phyloP scores from a whole-genome alignment of 805 yeast genomes.

The Starmerella bombicola region DNA sequence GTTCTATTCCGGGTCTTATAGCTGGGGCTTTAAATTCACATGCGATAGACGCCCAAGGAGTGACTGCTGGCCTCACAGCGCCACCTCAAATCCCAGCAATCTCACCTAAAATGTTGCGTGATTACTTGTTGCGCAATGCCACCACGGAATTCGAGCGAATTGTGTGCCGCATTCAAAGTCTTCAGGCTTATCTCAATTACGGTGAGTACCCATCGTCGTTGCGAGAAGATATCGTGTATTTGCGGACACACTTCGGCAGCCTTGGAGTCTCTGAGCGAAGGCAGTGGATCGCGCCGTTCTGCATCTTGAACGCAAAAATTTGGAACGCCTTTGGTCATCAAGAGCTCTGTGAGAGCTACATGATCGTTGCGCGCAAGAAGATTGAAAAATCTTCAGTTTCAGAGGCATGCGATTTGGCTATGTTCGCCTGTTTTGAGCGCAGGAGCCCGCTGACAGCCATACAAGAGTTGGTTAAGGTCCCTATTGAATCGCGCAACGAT shows the following conservation, averaged over 20 bases:
- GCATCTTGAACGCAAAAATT: too few relatives aligned
- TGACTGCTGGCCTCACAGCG: too few relatives aligned
- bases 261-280: too few relatives aligned
- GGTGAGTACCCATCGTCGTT: background rate
- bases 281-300: too few relatives aligned
- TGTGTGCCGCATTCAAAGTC: background rate
- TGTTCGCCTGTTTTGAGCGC: background rate
- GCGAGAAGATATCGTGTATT: background rate
- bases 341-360: background rate
- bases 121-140: background rate
- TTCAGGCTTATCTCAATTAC: background rate
- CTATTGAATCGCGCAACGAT: background rate
- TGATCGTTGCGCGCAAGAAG: background rate
- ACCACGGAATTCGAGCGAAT: background rate
- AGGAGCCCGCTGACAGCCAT: background rate
- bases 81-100: slow-evolving; percentile 1
- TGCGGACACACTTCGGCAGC: background rate
- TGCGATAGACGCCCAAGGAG: too few relatives aligned
- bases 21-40: too few relatives aligned
- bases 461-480: background rate
- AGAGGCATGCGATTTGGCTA: background rate
- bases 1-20: too few relatives aligned
- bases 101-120: slow-evolving; percentile 1
- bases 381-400: background rate
- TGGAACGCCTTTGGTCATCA: background rate